Evolutionary conservation across 2,329 filamentous ascomycete genomes (phyloP).

Genomic region (Fusarium brachygibbosum): DNA sequence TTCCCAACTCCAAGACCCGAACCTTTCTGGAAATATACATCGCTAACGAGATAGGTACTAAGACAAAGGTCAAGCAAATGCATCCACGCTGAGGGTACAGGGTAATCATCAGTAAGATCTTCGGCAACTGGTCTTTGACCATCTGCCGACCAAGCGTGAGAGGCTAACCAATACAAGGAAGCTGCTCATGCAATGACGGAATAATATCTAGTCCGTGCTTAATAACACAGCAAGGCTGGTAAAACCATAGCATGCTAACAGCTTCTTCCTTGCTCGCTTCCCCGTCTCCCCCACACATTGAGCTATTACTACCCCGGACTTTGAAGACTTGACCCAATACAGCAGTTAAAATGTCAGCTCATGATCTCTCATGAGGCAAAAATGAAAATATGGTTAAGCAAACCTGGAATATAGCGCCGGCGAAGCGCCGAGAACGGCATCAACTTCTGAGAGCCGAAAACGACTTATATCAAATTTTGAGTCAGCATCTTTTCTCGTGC

Average conservation of each 20-base stretch:
- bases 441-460: constrained; percentile 2
- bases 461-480: neutral
- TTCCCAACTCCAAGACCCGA: too few relatives aligned
- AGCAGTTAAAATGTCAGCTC: neutral
- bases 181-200: neutral
- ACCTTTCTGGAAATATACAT: too few relatives aligned
- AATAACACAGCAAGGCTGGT: neutral
- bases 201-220: neutral
- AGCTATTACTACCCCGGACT: constrained; percentile 17
- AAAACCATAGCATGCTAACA: neutral
- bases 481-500: neutral
- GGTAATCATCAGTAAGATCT: neutral
- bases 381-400: neutral
- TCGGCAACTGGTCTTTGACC: neutral
- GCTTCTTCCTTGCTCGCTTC: neutral
- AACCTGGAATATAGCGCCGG: constrained; percentile 2
- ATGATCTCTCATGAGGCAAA: neutral
- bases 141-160: neutral
- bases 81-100: neutral
- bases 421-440: constrained; percentile 2
- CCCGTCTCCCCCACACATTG: constrained; percentile 10
- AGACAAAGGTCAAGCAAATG: neutral
- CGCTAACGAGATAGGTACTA: too few relatives aligned
- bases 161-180: neutral
- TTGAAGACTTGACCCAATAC: constrained; percentile 4